These are phyloP conservation scores for Cymbomonas tetramitiformis DNA, from an alignment of 139 green algal species.

Conservation along the genomic window DNA sequence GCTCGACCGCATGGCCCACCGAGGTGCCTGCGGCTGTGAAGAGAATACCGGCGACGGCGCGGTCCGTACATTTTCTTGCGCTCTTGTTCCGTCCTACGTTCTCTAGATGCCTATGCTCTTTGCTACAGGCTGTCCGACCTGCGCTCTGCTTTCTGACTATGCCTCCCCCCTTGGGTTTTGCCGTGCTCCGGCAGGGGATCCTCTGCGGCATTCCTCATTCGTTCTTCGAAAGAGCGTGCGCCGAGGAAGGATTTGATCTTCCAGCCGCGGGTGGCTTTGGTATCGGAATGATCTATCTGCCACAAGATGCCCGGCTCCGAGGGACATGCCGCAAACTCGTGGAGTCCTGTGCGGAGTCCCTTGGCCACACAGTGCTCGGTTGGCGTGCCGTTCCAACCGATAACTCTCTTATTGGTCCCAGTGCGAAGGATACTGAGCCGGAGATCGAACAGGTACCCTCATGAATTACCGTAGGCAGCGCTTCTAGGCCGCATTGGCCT, in stretches of 20 bases:
- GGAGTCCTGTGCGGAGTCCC: constrained; percentile 36
- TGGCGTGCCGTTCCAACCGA: constrained; percentile 76
- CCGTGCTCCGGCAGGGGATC: too few relatives aligned
- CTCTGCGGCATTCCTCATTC: constrained; percentile 70
- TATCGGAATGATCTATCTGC: constrained; percentile 75
- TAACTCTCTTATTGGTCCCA: constrained; percentile 58
- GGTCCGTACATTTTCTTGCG: too few relatives aligned
- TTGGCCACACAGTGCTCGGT: constrained; percentile 53
- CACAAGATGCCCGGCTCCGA: constrained; percentile 43
- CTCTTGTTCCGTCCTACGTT: too few relatives aligned
- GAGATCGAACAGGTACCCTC: constrained; percentile 67
- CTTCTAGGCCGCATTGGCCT: too few relatives aligned
- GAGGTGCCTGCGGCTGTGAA: constrained; percentile 85
- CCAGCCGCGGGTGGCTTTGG: constrained; percentile 47
- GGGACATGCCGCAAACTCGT: constrained; percentile 37
- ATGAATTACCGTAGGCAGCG: too few relatives aligned
- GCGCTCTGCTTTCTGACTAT: too few relatives aligned
- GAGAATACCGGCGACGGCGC: constrained; percentile 84
- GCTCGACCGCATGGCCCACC: constrained; percentile 69
- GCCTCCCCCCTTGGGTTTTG: too few relatives aligned
- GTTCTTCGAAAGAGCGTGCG: constrained; percentile 63
- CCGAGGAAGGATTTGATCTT: constrained; percentile 50
- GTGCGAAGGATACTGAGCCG: constrained; percentile 58
- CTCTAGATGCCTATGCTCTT: too few relatives aligned
- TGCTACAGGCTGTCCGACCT: too few relatives aligned